These are phyloP conservation scores for Boletus insuetus DNA, from an alignment of 768 basidiomycete genomes.

Conservation along the genomic window DNA sequence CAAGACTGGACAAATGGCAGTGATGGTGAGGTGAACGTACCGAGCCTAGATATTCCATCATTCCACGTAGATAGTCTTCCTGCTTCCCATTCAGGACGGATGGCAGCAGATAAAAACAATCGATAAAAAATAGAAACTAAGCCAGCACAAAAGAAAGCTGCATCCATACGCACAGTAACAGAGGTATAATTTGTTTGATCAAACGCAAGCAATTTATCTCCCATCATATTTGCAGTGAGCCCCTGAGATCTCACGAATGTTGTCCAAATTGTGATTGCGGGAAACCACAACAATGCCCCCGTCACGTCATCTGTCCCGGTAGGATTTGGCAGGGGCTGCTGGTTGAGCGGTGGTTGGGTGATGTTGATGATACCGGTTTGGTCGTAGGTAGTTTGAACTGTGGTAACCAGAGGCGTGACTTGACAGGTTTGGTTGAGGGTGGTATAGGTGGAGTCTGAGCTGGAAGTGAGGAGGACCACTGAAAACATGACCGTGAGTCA, in stretches of 20 bases:
- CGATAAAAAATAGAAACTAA: too few species aligned
- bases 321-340: not conserved
- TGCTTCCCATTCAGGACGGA: not conserved
- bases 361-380: not conserved
- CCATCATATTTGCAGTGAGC: not conserved
- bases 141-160: not conserved
- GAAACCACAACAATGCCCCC: not conserved
- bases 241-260: too few species aligned
- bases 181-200: too few species aligned
- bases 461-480: not conserved
- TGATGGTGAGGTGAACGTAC: not conserved
- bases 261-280: not conserved
- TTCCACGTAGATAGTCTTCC: not conserved
- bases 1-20: not conserved
- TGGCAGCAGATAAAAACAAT: not conserved
- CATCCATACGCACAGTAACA: not conserved
- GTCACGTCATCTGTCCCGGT: not conserved
- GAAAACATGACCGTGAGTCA: not conserved
- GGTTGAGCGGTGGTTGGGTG: not conserved
- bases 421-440: not conserved
- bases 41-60: not conserved
- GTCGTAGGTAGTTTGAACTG: not conserved
- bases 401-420: not conserved
- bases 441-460: not conserved
- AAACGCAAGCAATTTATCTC: not conserved